A percentile compares a stretch with the other conserved stretches of the same genome.
These are phyloP conservation scores for Hanseniaspora sp. DNA, from an alignment of 1,139 yeast genomes.

Conservation along the genomic window DNA sequence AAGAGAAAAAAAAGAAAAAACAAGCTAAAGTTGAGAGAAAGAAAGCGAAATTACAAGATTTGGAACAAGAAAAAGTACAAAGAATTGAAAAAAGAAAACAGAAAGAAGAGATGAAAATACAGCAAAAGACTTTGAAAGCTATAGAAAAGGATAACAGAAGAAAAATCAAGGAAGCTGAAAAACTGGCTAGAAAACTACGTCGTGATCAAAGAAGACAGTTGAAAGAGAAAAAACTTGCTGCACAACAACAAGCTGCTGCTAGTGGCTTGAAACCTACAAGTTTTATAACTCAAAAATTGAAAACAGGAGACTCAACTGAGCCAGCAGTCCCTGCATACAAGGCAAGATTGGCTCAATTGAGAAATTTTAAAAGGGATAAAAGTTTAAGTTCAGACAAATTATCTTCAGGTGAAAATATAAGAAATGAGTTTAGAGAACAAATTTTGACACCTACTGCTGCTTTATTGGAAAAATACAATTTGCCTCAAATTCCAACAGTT, in stretches of 20 bases:
- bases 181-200: neutral
- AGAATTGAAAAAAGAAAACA: neutral
- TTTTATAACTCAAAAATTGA: neutral
- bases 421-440: neutral
- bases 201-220: constrained; percentile 1
- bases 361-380: neutral
- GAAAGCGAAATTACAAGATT: neutral
- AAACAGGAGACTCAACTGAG: neutral
- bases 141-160: constrained; percentile 8
- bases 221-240: neutral
- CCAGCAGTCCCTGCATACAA: neutral
- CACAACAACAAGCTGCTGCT: neutral
- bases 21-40: neutral
- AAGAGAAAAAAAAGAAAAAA: neutral
- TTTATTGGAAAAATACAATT: neutral
- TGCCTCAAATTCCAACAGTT: neutral
- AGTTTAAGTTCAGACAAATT: neutral
- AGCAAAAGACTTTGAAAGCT: constrained; percentile 3
- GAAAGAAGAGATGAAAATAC: constrained; percentile 3
- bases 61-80: neutral
- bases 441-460: neutral
- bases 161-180: constrained; percentile 8
- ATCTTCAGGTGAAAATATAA: neutral
- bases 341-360: neutral
- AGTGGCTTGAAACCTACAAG: neutral